Percentiles rank a stretch among this genome's conserved stretches.
phyloP scores from a whole-genome alignment of 768 basidiomycete species.

The Lentinula detonsa region DNA sequence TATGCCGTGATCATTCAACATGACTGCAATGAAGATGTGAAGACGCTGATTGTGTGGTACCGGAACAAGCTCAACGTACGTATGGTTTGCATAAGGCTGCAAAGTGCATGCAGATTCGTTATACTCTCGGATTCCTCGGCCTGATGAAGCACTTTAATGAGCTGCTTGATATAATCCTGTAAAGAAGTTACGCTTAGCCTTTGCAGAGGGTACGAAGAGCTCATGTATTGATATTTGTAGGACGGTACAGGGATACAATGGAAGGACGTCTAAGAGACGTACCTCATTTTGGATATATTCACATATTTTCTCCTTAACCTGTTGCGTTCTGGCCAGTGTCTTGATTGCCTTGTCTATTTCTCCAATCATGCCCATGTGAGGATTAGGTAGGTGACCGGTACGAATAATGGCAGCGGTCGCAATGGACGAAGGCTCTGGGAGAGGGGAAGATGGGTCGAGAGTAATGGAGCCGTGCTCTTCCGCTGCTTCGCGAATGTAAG shows the following conservation, averaged over 20 bases:
- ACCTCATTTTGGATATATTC: slow-evolving; percentile 87
- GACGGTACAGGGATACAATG: slow-evolving; percentile 1
- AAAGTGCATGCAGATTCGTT: slow-evolving; percentile 85
- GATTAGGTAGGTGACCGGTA: slow-evolving; percentile 68
- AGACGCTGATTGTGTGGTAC: neutral
- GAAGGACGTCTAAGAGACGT: slow-evolving; percentile 22
- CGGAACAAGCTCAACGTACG: slow-evolving; percentile 44
- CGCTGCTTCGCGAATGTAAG: slow-evolving; percentile 15
- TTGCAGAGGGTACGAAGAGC: slow-evolving; percentile 6
- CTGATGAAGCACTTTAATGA: slow-evolving; percentile 78
- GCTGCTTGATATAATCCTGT: slow-evolving; percentile 82
- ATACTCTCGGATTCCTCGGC: slow-evolving; percentile 93
- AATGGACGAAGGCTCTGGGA: slow-evolving; percentile 35
- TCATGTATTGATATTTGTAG: neutral
- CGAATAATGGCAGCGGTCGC: slow-evolving; percentile 64
- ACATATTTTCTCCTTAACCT: slow-evolving; percentile 78
- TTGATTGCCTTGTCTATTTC: slow-evolving; percentile 81
- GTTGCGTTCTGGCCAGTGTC: slow-evolving; percentile 61
- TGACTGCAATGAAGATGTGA: slow-evolving; percentile 44
- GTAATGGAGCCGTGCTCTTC: slow-evolving; percentile 33
- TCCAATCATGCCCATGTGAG: slow-evolving; percentile 68
- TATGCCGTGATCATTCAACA: slow-evolving; percentile 90
- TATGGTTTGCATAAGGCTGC: slow-evolving; percentile 91
- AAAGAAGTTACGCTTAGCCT: slow-evolving; percentile 5
- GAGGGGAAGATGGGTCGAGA: slow-evolving; percentile 55